Base-by-base conservation (phyloP, 805 yeast genomes). In the Teunomyces panamensis region DNA sequence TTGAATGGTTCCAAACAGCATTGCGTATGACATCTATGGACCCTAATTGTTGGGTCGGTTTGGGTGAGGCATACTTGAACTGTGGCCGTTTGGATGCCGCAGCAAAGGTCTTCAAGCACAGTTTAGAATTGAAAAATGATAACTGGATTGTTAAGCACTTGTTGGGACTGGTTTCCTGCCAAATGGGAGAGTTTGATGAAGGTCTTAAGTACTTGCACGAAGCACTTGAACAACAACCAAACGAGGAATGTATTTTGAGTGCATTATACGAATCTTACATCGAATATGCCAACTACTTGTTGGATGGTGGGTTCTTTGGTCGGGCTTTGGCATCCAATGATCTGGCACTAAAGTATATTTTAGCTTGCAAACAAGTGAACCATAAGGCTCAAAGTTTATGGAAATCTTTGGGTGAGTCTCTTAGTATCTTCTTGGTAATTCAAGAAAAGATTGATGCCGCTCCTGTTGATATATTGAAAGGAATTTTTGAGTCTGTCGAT, bases 1-100 rank as follows among this genome's bases (percentile, higher is more conserved):
- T 92, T 42, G 92, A 87, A 64, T 83, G 87, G 80, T 90, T 89
- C 60, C 99, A 94, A 65, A 79, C 83, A 26, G 90, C 97, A 1
- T 71, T 94, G 43, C 76, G 97, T 51, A 69, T 86, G 53, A 71
- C 83, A 37, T 71, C 85, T 0, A 53, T 59, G 45, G 97, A 94
- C 64, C 62, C 79, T 1, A 85, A 87, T 53, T 85, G 96, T 2
- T 92, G 98, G 97, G 73, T 87, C 27, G 97, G 97, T 0, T 71
- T 94, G n/a, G 99, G 99, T n/a, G 98, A 94, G 63, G 92, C 97
- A 0, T 94, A 94, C 63, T 73, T 78, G 46, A 79, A 83, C 24
- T 81, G 94, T 63, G 99, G 99, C 2, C 76, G 96, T 51, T 71
- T 85, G 39, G 91, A 88, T 47, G 96, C 98, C 2, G 89, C 96